Evolutionary conservation across 106 monocot genomes (phyloP).

Genomic region (Platanthera guangdongensis): DNA sequence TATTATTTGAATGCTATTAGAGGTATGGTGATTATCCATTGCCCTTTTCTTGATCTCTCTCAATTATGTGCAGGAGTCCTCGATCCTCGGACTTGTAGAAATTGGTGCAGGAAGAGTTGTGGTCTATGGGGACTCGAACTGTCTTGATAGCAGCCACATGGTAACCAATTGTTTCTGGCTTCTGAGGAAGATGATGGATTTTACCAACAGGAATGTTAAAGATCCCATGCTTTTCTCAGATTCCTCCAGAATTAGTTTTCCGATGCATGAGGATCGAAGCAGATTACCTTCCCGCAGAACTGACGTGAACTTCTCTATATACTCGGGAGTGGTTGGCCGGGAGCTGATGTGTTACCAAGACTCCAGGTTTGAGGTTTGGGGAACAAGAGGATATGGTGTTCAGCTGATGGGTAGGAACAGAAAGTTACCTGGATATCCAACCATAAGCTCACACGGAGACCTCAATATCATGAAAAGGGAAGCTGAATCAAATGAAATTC

Average conservation of each 20-base stretch:
- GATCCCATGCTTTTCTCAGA: constrained; percentile 85
- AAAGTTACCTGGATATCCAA: constrained; percentile 67
- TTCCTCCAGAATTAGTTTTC: constrained; percentile 42
- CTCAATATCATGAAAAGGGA: constrained; percentile 19
- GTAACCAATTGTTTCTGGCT: constrained; percentile 97
- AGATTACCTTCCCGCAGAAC: constrained; percentile 61
- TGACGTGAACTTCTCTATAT: constrained; percentile 85
- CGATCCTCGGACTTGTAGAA: constrained; percentile 81
- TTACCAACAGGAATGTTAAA: constrained; percentile 56
- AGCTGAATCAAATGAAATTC: constrained; percentile 2
- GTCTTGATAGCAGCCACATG: constrained; percentile 99
- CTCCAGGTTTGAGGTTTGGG: constrained; percentile 87
- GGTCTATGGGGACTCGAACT: constrained; percentile 97
- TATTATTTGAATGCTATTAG: background rate
- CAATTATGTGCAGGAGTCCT: constrained; percentile 39
- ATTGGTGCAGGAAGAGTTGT: constrained; percentile 61
- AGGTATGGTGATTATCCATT: background rate
- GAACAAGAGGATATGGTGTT: constrained; percentile 61
- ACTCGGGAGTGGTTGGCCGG: constrained; percentile 68
- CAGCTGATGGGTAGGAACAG: constrained; percentile 49
- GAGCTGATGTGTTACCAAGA: constrained; percentile 81
- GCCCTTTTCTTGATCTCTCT: constrained; percentile 2
- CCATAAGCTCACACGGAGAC: constrained; percentile 15
- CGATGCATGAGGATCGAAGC: constrained; percentile 39
- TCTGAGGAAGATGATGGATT: constrained; percentile 77